A percentile compares a stretch with the other conserved stretches of the same genome.
These are phyloP conservation scores for Plasmodium fragile DNA, from an alignment of 169 alveolate species.

Conservation along the genomic window DNA sequence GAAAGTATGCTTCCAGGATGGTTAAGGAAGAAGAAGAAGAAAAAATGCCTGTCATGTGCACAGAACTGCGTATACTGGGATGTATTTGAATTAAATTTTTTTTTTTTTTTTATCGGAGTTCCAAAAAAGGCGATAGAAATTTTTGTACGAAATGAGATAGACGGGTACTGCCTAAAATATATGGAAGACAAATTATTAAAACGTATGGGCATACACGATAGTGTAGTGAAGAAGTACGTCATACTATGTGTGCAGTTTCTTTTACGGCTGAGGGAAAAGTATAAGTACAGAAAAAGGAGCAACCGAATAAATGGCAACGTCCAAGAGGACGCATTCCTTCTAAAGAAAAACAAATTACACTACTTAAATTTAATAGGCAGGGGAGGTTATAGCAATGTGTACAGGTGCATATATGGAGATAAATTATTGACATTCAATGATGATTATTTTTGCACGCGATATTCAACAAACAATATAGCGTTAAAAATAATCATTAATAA, in stretches of 20 bases:
- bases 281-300: conserved; percentile 66
- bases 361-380: conserved; percentile 80
- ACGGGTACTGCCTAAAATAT: conserved; percentile 80
- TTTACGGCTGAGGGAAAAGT: conserved; percentile 78
- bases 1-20: conserved; percentile 3
- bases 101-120: conserved; percentile 78
- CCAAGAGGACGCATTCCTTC: background rate
- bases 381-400: conserved; percentile 92
- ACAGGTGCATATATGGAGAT: conserved; percentile 75
- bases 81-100: conserved; percentile 78
- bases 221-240: conserved; percentile 65
- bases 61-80: conserved; percentile 80
- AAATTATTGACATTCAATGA: conserved; percentile 12
- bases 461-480: conserved; percentile 44
- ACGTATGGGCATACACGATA: conserved; percentile 77
- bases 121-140: conserved; percentile 68
- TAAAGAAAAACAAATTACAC: conserved; percentile 28
- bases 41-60: conserved; percentile 54
- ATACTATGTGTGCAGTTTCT: conserved; percentile 63
- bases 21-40: conserved; percentile 18
- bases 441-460: conserved; percentile 2
- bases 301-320: conserved; percentile 5
- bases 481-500: conserved; percentile 50
- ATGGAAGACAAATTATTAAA: conserved; percentile 67
- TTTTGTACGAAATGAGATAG: conserved; percentile 76